A percentile compares a stretch with the other conserved stretches of the same genome.
These are phyloP conservation scores for Gossypium stocksii DNA, from an alignment of 345 rosid genomes.

Conservation along the genomic window DNA sequence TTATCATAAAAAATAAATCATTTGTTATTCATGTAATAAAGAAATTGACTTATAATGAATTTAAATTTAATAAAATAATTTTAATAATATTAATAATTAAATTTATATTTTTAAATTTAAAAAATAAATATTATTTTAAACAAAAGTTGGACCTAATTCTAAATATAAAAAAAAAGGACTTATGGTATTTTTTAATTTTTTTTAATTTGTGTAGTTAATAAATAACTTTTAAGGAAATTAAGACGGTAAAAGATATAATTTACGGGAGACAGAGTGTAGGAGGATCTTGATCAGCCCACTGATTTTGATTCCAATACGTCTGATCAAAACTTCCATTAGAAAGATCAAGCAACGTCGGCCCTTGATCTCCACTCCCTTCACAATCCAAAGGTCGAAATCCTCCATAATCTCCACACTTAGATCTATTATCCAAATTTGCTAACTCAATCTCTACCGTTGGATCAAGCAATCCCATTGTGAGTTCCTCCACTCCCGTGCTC, in stretches of 20 bases:
- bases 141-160: too few relatives aligned
- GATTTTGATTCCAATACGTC: conserved; percentile 78
- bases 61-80: too few relatives aligned
- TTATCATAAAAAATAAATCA: too few relatives aligned
- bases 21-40: too few relatives aligned
- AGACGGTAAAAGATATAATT: conserved; percentile 16
- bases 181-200: background rate
- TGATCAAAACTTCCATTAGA: conserved; percentile 56
- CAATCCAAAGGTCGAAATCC: conserved; percentile 78
- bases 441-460: conserved; percentile 42
- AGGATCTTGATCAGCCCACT: conserved; percentile 68
- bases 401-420: conserved; percentile 13
- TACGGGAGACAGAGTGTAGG: conserved; percentile 65
- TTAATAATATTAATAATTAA: too few relatives aligned
- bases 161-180: too few relatives aligned
- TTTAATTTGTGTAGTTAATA: background rate
- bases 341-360: conserved; percentile 44
- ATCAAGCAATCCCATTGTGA: conserved; percentile 38
- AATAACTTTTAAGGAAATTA: background rate
- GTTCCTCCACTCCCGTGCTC: conserved; percentile 21
- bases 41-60: too few relatives aligned
- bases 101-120: too few relatives aligned
- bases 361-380: conserved; percentile 58
- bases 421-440: conserved; percentile 25
- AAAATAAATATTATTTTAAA: too few relatives aligned